Percentiles rank a stretch among this genome's conserved stretches.
Evolutionary conservation across 164 flowering plant genomes (phyloP).

Genomic region (Aristolochia contorta): DNA sequence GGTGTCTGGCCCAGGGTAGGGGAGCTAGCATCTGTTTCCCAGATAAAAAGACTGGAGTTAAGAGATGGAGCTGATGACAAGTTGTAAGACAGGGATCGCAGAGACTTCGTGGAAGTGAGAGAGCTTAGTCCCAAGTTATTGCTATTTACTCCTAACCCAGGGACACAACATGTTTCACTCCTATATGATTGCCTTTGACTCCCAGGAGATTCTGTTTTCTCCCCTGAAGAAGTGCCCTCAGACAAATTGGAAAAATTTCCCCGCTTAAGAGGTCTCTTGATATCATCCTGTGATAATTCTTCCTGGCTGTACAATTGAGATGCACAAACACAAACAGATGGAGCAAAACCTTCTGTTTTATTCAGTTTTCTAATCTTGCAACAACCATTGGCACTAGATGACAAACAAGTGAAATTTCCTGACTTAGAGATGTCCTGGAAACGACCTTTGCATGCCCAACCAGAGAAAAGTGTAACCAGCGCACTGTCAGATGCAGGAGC

Average conservation of each 20-base stretch:
- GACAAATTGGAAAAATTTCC: slow-evolving; percentile 22
- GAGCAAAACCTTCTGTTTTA: slow-evolving; percentile 16
- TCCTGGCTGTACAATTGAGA: slow-evolving; percentile 18
- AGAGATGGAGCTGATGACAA: slow-evolving; percentile 65
- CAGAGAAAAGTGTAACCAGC: slow-evolving; percentile 76
- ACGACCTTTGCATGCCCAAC: slow-evolving; percentile 95
- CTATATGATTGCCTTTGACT: slow-evolving; percentile 23
- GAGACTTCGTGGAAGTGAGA: slow-evolving; percentile 53
- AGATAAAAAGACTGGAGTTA: slow-evolving; percentile 76
- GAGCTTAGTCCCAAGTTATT: slow-evolving; percentile 50
- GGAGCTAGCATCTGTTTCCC: slow-evolving; percentile 62
- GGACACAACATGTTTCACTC: slow-evolving; percentile 67
- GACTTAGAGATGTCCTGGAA: slow-evolving; percentile 17
- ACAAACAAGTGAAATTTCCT: slow-evolving; percentile 35
- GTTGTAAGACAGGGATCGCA: slow-evolving; percentile 56
- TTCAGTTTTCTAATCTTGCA: slow-evolving; percentile 37
- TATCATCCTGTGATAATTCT: slow-evolving; percentile 14
- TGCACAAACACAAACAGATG: slow-evolving; percentile 26
- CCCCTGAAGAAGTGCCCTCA: slow-evolving; percentile 9
- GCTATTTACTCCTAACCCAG: slow-evolving; percentile 67
- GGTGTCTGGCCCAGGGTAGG: slow-evolving; percentile 27
- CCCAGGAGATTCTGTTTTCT: slow-evolving; percentile 12
- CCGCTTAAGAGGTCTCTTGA: slow-evolving; percentile 36
- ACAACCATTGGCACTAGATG: slow-evolving; percentile 46
- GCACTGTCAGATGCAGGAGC: slow-evolving; percentile 84